Evolutionary conservation across 2,329 filamentous ascomycete genomes (phyloP), one percentile per base, ranked within the genome.

Genomic region (Aspergillus pseudoterreus): DNA sequence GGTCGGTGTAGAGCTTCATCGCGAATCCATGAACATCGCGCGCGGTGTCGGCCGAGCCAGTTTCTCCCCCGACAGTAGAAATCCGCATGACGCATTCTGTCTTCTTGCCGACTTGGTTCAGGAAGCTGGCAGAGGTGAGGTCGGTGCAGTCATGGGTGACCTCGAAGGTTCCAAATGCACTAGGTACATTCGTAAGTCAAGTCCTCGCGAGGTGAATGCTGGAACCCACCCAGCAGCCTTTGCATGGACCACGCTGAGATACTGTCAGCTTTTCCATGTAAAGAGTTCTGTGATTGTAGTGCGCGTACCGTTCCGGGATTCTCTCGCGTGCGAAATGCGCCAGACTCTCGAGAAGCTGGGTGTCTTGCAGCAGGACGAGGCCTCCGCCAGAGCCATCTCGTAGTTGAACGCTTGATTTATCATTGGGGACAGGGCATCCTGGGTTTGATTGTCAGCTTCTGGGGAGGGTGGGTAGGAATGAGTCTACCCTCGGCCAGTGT

Each of bases 11-110:
- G 59, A 87, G 83, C 68, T 88, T 88, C 58, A 87, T 71, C 0
- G 88, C 87, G 54, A 90, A 92, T 1, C 88, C 87, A 27, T 87
- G 81, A 1, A 90, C 85, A 74, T 92, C 87, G 19, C 88, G 81
- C 1, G 90, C 87, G 0, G 86, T 90, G 63, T 92, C 88, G 4
- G 87, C 85, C 44, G 83, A 87, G 12, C 87, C 88, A 17, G 83
- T 78, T 62, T 82, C 87, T 15, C 86, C 86, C 1, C 87, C 75
- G 0, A 88, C 87, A 0, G 88, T 91, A 0, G 87, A 91, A 66
- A 92, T 90, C 1, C 87, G 83, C 6, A 86, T 64, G 61, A 88
- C 39, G 4, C 15, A 22, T 19, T 42, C 39, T 6, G 75, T 79
- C 63, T 80, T 82, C 59, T 80, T 83, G 6, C 81, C 82, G 17